These are phyloP conservation scores for Neurospora discreta DNA, from an alignment of 495 filamentous ascomycete species.

Conservation along the genomic window DNA sequence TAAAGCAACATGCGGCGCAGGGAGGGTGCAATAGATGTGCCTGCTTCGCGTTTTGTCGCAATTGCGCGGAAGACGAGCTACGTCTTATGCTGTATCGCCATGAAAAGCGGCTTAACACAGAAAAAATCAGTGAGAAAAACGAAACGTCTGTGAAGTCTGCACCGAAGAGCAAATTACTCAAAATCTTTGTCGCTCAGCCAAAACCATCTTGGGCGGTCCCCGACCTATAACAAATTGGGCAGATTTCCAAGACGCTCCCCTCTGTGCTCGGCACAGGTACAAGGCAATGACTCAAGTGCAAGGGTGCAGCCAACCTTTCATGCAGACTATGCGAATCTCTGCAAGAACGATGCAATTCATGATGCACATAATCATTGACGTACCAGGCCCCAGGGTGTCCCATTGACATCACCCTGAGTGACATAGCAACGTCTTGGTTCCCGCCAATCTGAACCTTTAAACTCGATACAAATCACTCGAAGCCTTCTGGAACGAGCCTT, in stretches of 20 bases:
- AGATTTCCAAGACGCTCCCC: not conserved
- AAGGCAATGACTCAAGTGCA: constrained; percentile 23
- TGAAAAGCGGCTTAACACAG: constrained; percentile 8
- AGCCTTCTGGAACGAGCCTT: not conserved
- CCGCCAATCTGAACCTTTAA: not conserved
- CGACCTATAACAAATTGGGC: constrained; percentile 16
- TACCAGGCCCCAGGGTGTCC: constrained; percentile 6
- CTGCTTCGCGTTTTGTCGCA: constrained; percentile 8
- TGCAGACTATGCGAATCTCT: constrained; percentile 1
- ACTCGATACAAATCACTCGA: not conserved
- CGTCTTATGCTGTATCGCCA: constrained; percentile 17
- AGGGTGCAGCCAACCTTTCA: constrained; percentile 14
- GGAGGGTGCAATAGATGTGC: not conserved
- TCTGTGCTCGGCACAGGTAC: constrained; percentile 9
- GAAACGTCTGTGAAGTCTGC: not conserved
- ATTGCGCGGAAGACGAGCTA: constrained; percentile 15
- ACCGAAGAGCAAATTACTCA: constrained; percentile 7
- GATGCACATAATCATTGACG: constrained; percentile 9
- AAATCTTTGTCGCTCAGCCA: constrained; percentile 1
- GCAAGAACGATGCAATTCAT: constrained; percentile 1
- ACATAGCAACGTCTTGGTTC: not conserved
- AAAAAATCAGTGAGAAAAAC: not conserved
- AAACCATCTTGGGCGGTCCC: not conserved
- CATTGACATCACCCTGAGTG: constrained; percentile 10
- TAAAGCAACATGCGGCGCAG: not conserved